Evolutionary conservation across 2,329 filamentous ascomycete species (phyloP).

Genomic region (Microsporum audouinii): DNA sequence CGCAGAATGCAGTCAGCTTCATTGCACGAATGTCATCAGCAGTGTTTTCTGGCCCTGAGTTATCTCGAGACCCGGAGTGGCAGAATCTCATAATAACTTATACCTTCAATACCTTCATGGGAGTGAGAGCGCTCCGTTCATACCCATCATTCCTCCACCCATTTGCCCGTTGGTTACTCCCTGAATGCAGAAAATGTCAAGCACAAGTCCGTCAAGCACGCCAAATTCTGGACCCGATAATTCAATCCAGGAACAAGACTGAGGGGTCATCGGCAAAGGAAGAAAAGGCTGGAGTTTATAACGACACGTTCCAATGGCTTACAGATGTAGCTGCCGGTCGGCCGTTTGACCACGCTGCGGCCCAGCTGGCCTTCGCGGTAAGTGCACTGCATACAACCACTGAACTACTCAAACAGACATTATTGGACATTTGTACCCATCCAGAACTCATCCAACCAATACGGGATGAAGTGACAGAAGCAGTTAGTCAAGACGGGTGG

Average conservation of each 20-base stretch:
- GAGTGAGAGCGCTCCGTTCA: constrained; percentile 14
- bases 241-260: constrained; percentile 9
- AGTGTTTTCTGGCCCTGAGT: constrained; percentile 11
- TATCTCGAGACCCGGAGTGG: constrained; percentile 16
- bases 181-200: constrained; percentile 10
- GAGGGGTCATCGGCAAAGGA: constrained; percentile 7
- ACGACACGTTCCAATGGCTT: constrained; percentile 20
- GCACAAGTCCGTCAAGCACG: constrained; percentile 9
- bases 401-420: constrained; percentile 17
- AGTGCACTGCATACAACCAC: constrained; percentile 18
- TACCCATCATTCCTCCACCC: constrained; percentile 9
- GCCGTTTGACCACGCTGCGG: constrained; percentile 14
- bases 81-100: constrained; percentile 13
- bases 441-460: constrained; percentile 11
- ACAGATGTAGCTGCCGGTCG: constrained; percentile 17
- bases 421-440: constrained; percentile 15
- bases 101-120: constrained; percentile 11
- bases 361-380: constrained; percentile 17
- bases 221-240: constrained; percentile 13
- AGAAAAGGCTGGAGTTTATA: constrained; percentile 6
- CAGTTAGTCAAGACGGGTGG: constrained; percentile 19
- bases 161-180: constrained; percentile 12
- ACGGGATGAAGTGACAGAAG: constrained; percentile 16
- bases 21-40: background rate
- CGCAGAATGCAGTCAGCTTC: background rate